These are phyloP conservation scores for Pseudogymnoascus sp. DNA, from an alignment of 2,329 filamentous ascomycete species.

Conservation along the genomic window DNA sequence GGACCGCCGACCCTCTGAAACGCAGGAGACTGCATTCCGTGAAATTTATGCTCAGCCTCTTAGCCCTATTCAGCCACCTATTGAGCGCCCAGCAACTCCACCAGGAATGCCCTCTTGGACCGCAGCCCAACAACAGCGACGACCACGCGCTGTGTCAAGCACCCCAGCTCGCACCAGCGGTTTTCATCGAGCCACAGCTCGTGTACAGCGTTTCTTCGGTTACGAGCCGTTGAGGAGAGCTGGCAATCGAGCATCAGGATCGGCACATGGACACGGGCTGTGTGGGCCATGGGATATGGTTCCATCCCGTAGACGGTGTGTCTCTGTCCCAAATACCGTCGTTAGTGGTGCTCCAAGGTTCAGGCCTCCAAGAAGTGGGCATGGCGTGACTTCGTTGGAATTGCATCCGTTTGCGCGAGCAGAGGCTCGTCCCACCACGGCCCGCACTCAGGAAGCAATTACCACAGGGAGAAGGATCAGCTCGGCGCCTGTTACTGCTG, in stretches of 20 bases:
- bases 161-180: conserved; percentile 8
- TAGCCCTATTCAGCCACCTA: conserved; percentile 23
- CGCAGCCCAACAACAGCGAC: conserved; percentile 18
- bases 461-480: neutral
- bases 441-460: neutral
- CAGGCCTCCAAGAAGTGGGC: conserved; percentile 25
- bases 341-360: conserved; percentile 21
- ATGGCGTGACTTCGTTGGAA: conserved; percentile 20
- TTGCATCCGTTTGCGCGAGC: conserved; percentile 23
- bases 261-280: neutral
- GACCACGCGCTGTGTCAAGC: conserved; percentile 3
- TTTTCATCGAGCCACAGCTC: conserved; percentile 10
- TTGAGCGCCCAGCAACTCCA: conserved; percentile 24
- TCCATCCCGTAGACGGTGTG: neutral
- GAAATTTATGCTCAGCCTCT: conserved; percentile 28
- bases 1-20: neutral
- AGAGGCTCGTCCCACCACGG: neutral
- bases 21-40: conserved; percentile 11
- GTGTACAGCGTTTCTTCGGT: conserved; percentile 8
- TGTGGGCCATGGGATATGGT: neutral
- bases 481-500: neutral
- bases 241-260: conserved; percentile 10
- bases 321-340: neutral
- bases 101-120: conserved; percentile 30
- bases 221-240: conserved; percentile 10